Percentiles rank a stretch among this genome's conserved stretches.
phyloP scores from a whole-genome alignment of 2,329 filamentous ascomycete genomes.

The Aspergillus pseudoterreus region DNA sequence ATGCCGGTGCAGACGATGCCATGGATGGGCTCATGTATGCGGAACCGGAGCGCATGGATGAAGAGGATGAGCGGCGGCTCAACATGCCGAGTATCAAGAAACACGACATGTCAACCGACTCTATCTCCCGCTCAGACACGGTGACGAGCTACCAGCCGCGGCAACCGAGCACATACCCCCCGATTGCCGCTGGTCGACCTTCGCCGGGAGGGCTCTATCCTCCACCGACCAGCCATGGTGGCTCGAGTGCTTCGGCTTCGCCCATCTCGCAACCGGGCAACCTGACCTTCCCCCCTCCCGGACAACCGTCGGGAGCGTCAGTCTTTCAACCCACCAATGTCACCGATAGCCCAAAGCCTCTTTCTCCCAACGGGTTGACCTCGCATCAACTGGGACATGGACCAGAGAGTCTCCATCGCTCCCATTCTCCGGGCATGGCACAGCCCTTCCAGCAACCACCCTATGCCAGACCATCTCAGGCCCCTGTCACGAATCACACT shows the following conservation, averaged over 20 bases:
- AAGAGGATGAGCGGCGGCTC: conserved; percentile 46
- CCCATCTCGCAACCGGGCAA: conserved; percentile 44
- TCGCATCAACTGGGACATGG: conserved; percentile 37
- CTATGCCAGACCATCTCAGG: conserved; percentile 20
- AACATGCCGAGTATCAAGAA: conserved; percentile 70
- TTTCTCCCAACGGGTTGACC: conserved; percentile 49
- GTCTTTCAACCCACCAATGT: conserved; percentile 71
- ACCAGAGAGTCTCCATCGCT: conserved; percentile 37
- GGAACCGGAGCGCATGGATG: conserved; percentile 48
- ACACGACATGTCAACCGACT: conserved; percentile 59
- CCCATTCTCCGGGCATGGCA: conserved; percentile 41
- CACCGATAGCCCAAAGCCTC: conserved; percentile 82
- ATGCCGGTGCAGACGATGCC: conserved; percentile 49
- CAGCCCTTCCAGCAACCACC: conserved; percentile 40
- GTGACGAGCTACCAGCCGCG: conserved; percentile 58
- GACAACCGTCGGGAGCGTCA: conserved; percentile 45
- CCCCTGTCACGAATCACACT: conserved; percentile 22
- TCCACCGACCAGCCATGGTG: conserved; percentile 56
- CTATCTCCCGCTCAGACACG: conserved; percentile 40
- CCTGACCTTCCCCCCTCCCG: conserved; percentile 38
- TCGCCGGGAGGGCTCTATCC: conserved; percentile 58
- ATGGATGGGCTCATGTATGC: conserved; percentile 64
- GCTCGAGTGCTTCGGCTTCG: conserved; percentile 55
- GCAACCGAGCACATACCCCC: conserved; percentile 72
- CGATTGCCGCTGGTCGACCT: conserved; percentile 55